Evolutionary conservation across 169 alveolate species (phyloP), one percentile per base, ranked within the genome.

Genomic region (Theileria orientalis): DNA sequence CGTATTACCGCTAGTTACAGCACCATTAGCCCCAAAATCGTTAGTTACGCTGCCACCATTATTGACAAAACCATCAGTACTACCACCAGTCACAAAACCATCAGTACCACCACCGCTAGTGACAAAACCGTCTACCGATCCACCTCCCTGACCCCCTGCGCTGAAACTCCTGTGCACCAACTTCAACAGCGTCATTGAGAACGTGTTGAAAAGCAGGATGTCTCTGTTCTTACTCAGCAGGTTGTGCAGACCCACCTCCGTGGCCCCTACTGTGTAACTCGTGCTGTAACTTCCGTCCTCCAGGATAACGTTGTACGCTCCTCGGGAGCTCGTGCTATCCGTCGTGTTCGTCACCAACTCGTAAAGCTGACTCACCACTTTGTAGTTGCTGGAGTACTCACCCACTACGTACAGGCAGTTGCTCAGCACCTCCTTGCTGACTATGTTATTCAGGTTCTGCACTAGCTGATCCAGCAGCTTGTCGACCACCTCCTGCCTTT

Each of bases 261-360:
- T 72, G 35, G 29, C 69, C 14, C 90, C 69, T 2, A 94, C 91
- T 54, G 60, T n/a, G n/a, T 3, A 7, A 62, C 94, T 94, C 3
- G 98, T 93, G 6, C 98, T 98, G 84, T 96, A 96, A 29, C 98
- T 95, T 11, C 98, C 99, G 90, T 97, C 99, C 13, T 95, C 96
- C 64, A 95, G 76, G n/a, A 95, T 92, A 2, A 95, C 96, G 56
- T 42, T 74, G 16, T 62, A 69, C 23, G 40, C 89, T 44, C 52
- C 56, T 47, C 59, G 41, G 11, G 8, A 3, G 3, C 11, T 9
- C 23, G 8, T 9, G 13, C 11, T 49, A 74, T 59, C 76, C 46
- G 21, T 71, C 76, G 44, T 70, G 54, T 62, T 67, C 37, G 27
- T 73, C 61, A 23, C 40, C 54, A 41, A 76, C 62, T 25, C 69